Conservation (phyloP, 2,329 filamentous ascomycete species). For the Xylaria sp. region DNA sequence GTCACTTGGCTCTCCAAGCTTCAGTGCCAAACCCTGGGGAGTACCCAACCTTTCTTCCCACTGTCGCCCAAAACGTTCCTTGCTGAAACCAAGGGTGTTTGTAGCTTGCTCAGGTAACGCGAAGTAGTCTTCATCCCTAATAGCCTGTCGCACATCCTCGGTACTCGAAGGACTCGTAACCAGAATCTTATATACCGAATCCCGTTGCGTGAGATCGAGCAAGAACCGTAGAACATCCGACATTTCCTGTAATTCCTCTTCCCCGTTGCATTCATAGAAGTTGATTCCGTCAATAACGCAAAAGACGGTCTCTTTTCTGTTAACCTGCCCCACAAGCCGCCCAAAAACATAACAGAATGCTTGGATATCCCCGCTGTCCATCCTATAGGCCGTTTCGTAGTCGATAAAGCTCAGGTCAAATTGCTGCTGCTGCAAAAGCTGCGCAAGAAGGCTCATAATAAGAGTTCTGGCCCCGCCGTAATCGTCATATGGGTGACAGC, state of each 20-base stretch:
- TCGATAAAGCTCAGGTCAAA: slow-evolving; percentile 19
- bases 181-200: slow-evolving; percentile 3
- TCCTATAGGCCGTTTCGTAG: background rate
- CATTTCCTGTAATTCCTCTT: slow-evolving; percentile 9
- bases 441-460: slow-evolving; percentile 13
- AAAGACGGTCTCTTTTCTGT: slow-evolving; percentile 6
- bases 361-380: background rate
- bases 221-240: slow-evolving; percentile 13
- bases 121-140: slow-evolving; percentile 17
- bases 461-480: slow-evolving; percentile 7
- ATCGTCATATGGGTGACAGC: slow-evolving; percentile 14
- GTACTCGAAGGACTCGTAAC: slow-evolving; percentile 14
- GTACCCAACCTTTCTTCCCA: slow-evolving; percentile 2
- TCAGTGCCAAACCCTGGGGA: no score
- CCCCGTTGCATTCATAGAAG: slow-evolving; percentile 11
- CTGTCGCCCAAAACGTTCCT: slow-evolving; percentile 5
- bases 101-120: slow-evolving; percentile 7
- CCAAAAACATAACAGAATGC: slow-evolving; percentile 13
- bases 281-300: slow-evolving; percentile 18
- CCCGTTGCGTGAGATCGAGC: background rate
- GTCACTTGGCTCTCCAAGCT: no score
- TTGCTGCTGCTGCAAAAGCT: slow-evolving; percentile 7
- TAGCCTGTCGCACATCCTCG: slow-evolving; percentile 16
- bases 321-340: slow-evolving; percentile 11
- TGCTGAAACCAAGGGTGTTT: slow-evolving; percentile 12